phyloP scores from a whole-genome alignment of 257 asterid species.

The Penstemon eatonii region DNA sequence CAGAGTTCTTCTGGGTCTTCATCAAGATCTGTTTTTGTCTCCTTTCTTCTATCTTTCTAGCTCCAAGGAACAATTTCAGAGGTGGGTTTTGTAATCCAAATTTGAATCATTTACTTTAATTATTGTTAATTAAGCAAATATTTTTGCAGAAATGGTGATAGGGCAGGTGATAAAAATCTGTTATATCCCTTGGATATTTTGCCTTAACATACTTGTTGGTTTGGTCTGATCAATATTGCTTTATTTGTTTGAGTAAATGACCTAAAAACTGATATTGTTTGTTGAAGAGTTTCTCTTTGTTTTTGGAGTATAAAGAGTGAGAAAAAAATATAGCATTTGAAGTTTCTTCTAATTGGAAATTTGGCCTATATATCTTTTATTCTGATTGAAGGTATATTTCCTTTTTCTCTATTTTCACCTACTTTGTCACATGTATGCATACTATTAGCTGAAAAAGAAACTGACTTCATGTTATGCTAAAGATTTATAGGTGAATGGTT shows the following conservation, averaged over 20 bases:
- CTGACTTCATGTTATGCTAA: constrained; percentile 11
- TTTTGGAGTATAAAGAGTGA: constrained; percentile 9
- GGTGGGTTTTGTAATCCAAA: constrained; percentile 28
- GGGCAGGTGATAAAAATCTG: neutral
- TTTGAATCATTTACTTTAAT: neutral
- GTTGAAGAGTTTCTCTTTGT: constrained; percentile 21
- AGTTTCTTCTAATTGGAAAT: neutral
- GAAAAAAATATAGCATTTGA: neutral
- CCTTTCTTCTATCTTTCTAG: constrained; percentile 34
- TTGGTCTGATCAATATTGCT: constrained; percentile 19
- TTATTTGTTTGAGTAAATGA: constrained; percentile 11
- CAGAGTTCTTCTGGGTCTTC: constrained; percentile 33
- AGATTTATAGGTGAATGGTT: constrained; percentile 18
- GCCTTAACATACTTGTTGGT: constrained; percentile 5
- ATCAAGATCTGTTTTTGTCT: constrained; percentile 55
- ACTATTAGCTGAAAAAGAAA: neutral
- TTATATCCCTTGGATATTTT: constrained; percentile 19
- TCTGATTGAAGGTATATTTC: constrained; percentile 1
- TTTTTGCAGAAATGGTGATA: constrained; percentile 13
- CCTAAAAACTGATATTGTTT: constrained; percentile 14
- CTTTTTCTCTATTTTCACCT: constrained; percentile 9
- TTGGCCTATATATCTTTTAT: constrained; percentile 18
- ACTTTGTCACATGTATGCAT: constrained; percentile 12
- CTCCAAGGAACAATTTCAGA: constrained; percentile 34
- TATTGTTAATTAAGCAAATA: constrained; percentile 4